phyloP scores from a whole-genome alignment of 495 filamentous ascomycete species.

The Pyrenula massariospora region DNA sequence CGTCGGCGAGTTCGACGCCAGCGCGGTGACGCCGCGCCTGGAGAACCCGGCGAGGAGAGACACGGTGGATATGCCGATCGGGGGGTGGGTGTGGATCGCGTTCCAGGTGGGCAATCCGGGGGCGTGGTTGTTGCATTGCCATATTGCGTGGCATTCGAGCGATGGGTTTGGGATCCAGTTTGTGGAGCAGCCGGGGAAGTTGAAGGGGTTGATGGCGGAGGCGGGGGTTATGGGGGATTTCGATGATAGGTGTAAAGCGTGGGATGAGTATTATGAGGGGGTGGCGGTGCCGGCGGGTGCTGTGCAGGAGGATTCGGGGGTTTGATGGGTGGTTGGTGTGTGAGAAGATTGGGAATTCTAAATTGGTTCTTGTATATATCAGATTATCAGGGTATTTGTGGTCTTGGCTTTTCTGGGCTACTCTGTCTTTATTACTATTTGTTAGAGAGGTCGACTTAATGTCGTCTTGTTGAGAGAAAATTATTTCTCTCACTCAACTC shows the following conservation, averaged over 20 bases:
- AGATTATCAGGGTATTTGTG: too few relatives aligned
- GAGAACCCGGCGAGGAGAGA: constrained; percentile 45
- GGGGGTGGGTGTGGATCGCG: constrained; percentile 30
- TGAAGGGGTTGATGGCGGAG: neutral
- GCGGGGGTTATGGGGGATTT: neutral
- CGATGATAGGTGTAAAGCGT: neutral
- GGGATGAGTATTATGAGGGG: too few relatives aligned
- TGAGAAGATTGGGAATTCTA: too few relatives aligned
- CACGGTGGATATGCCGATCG: constrained; percentile 38
- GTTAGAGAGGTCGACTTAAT: too few relatives aligned
- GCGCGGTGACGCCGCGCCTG: neutral
- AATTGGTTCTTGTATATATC: too few relatives aligned
- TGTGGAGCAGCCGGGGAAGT: constrained; percentile 16
- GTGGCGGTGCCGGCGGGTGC: too few relatives aligned
- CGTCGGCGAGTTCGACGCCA: constrained; percentile 7
- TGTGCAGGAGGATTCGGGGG: neutral
- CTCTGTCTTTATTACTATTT: too few relatives aligned
- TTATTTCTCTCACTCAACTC: too few relatives aligned
- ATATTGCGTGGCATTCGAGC: constrained; percentile 35
- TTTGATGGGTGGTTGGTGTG: too few relatives aligned
- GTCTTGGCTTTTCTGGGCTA: too few relatives aligned
- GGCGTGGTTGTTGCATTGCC: constrained; percentile 41
- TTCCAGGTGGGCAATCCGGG: constrained; percentile 44
- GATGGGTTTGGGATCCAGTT: constrained; percentile 36
- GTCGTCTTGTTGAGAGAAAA: too few relatives aligned